Conservation (phyloP, 495 filamentous ascomycete genomes). For the Lichina pygmaea region DNA sequence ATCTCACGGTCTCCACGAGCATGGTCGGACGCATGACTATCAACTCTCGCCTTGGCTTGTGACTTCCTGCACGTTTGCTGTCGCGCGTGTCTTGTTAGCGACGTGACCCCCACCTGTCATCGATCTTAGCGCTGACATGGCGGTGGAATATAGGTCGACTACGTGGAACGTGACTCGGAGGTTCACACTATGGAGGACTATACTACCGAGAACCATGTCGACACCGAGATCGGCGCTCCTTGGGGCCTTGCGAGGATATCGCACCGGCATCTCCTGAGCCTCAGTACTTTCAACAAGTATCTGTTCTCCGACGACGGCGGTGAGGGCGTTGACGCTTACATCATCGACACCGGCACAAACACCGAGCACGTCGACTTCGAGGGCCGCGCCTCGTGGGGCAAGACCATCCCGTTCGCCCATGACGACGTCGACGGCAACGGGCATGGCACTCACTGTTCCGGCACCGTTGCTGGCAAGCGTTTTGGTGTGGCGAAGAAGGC, state of each 20-base stretch:
- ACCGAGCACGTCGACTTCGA: slow-evolving; percentile 86
- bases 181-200: slow-evolving; percentile 43
- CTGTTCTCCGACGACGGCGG: slow-evolving; percentile 73
- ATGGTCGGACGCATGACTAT: no score
- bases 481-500: slow-evolving; percentile 99
- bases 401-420: slow-evolving; percentile 73
- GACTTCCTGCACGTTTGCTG: no score
- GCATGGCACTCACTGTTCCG: slow-evolving; percentile 98
- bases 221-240: slow-evolving; percentile 67
- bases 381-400: slow-evolving; percentile 84
- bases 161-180: slow-evolving; percentile 79
- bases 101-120: not conserved
- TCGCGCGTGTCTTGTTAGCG: no score
- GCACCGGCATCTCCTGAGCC: slow-evolving; percentile 61
- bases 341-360: slow-evolving; percentile 96
- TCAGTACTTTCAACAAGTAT: slow-evolving; percentile 95
- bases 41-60: no score
- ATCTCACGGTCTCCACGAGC: no score
- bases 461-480: slow-evolving; percentile 91
- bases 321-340: slow-evolving; percentile 96
- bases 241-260: slow-evolving; percentile 98
- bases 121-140: not conserved
- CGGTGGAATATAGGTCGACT: slow-evolving; percentile 44
- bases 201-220: not conserved
- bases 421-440: slow-evolving; percentile 87